Conservation (phyloP, 108 stramenopile genomes). For the Skeletonema potamos region DNA sequence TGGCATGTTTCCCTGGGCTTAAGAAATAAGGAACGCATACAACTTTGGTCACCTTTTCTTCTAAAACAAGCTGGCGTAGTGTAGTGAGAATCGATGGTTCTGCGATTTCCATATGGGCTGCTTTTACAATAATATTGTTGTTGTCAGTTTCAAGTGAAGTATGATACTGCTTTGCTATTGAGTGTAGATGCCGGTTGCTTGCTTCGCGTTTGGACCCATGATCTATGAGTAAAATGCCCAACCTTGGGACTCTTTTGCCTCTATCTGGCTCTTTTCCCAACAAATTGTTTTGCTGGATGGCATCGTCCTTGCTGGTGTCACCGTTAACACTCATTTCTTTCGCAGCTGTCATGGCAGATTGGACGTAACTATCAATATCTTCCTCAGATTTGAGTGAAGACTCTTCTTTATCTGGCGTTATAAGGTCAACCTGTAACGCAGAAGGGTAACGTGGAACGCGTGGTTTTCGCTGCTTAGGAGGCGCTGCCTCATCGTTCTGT, state of each 20-base stretch:
- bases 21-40: conserved; percentile 92
- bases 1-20: conserved; percentile 86
- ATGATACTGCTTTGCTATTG: conserved; percentile 74
- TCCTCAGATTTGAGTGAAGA: background rate
- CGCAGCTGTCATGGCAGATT: background rate
- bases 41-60: conserved; percentile 59
- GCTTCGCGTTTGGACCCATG: conserved; percentile 82
- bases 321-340: background rate
- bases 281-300: background rate
- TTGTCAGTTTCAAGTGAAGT: conserved; percentile 7
- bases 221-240: conserved; percentile 91
- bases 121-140: conserved; percentile 59
- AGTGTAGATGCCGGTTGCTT: conserved; percentile 78
- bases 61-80: conserved; percentile 56
- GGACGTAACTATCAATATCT: background rate
- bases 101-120: conserved; percentile 94
- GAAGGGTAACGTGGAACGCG: background rate
- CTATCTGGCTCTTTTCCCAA: background rate
- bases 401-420: background rate
- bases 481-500: background rate
- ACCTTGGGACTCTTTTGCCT: conserved; percentile 4
- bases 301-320: background rate
- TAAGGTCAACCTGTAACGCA: background rate
- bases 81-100: conserved; percentile 80
- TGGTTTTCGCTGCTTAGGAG: background rate